Conservation (phyloP, 1,284 basidiomycete genomes). For the Cryptococcus sp. region DNA sequence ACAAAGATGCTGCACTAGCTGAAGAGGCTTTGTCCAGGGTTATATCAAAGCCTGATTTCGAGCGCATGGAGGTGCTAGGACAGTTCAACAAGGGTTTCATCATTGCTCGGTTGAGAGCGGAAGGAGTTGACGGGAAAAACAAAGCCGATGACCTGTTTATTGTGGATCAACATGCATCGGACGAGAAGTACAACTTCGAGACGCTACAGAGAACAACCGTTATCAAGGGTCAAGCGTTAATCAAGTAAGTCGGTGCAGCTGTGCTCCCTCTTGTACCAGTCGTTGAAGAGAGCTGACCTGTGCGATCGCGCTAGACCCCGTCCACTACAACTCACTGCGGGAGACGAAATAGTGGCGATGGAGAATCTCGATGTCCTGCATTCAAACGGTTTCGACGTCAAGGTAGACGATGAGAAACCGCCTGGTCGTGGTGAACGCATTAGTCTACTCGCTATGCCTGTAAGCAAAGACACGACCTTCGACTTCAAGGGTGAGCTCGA, state of each 20-base stretch:
- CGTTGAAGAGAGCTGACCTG: background rate
- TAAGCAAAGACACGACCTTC: slow-evolving; percentile 87
- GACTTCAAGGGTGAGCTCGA: slow-evolving; percentile 62
- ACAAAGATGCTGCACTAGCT: slow-evolving; percentile 63
- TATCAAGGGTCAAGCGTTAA: slow-evolving; percentile 82
- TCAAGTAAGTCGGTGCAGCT: slow-evolving; percentile 60
- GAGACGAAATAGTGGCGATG: slow-evolving; percentile 83
- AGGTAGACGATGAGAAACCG: slow-evolving; percentile 59
- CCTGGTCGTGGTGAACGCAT: slow-evolving; percentile 61
- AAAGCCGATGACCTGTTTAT: slow-evolving; percentile 85
- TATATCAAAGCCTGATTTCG: slow-evolving; percentile 87
- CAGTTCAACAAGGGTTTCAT: slow-evolving; percentile 99
- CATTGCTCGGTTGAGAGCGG: slow-evolving; percentile 66
- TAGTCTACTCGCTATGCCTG: slow-evolving; percentile 77
- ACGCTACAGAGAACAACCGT: slow-evolving; percentile 81
- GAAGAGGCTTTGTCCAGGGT: slow-evolving; percentile 76
- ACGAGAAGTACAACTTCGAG: slow-evolving; percentile 99
- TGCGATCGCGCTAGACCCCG: slow-evolving; percentile 62
- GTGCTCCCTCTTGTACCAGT: background rate
- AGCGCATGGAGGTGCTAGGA: slow-evolving; percentile 78
- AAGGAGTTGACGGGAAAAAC: slow-evolving; percentile 13
- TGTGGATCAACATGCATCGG: slow-evolving; percentile 64
- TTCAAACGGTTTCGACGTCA: slow-evolving; percentile 84
- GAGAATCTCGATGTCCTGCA: slow-evolving; percentile 81
- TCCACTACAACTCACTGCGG: slow-evolving; percentile 77